Base-by-base conservation (phyloP, 805 yeast genomes). In the Pichia cabralensis region DNA sequence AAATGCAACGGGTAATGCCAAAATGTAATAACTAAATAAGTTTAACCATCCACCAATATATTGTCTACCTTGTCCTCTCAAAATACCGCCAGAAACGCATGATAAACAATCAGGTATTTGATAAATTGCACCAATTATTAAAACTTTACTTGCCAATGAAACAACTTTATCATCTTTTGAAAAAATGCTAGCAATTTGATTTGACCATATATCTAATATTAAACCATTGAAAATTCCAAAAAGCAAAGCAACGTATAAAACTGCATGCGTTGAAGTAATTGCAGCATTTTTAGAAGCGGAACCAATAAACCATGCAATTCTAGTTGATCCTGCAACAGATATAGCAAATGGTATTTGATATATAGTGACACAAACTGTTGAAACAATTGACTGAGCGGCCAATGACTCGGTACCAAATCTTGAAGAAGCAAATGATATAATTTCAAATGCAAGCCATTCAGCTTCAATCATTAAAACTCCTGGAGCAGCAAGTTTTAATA, bases 61-160 rank as follows among this genome's bases (percentile, higher is more conserved):
- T 28, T 78, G 80, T 53, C 72, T 72, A 12, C 89, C 89, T 58
- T 80, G 88, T 6, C 89, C 89, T 51, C 92, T 67, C 35, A 81
- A 60, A 40, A 83, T 67, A 12, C 89, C 89, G 12, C 84, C 86
- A 1, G 81, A 71, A 31, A 78, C 74, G 12, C 84, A 81, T 42
- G 78, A 71, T 47, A 75, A 57, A 9, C 78, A 76, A 54, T 81
- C 92, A 35, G 71, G 71, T 18, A 81, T 56, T 58, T 80, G 88
- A 69, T 77, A 78, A 22, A 73, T 48, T 1, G 86, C 81, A 30
- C 76, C 69, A 29, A 77, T 58, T 52, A 81, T 75, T 58, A 80
- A 59, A 19, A 80, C 68, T 17, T 56, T 54, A 1, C 64, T 53
- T 7, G 80, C 74, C 9, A 69, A 47, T 3, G 49, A 47, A 20